These are phyloP conservation scores for Trichoderma gracile DNA, from an alignment of 2,329 filamentous ascomycete genomes.

Conservation along the genomic window DNA sequence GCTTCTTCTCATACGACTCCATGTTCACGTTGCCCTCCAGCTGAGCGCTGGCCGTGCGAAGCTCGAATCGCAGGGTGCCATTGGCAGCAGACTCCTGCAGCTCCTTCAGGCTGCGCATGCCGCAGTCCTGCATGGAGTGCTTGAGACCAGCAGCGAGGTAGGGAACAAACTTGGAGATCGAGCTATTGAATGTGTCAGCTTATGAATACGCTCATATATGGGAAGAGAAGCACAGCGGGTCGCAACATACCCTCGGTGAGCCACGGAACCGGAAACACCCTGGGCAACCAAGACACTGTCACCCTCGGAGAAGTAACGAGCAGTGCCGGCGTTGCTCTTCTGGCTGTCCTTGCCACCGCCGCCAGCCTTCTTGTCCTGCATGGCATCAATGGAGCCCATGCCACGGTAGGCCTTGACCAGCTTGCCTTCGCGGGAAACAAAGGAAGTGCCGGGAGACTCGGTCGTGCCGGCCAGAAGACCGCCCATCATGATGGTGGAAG, in stretches of 20 bases:
- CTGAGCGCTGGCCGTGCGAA: conserved; percentile 91
- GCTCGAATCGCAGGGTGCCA: conserved; percentile 85
- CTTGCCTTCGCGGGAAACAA: conserved; percentile 94
- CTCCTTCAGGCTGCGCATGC: conserved; percentile 74
- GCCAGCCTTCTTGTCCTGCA: conserved; percentile 98
- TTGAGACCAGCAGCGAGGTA: conserved; percentile 95
- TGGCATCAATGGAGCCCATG: conserved; percentile 98
- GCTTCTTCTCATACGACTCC: conserved; percentile 99
- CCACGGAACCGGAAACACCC: conserved; percentile 86
- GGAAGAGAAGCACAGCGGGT: background rate
- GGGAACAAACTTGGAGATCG: conserved; percentile 90
- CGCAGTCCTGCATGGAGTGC: conserved; percentile 96
- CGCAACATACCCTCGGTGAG: conserved; percentile 64
- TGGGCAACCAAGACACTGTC: conserved; percentile 94
- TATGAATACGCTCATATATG: conserved; percentile 26
- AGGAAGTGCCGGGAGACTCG: conserved; percentile 95
- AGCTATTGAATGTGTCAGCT: conserved; percentile 51
- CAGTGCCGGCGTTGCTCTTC: conserved; percentile 90
- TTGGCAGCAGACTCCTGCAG: conserved; percentile 73
- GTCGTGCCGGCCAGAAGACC: conserved; percentile 95
- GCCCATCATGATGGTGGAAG: conserved; percentile 98
- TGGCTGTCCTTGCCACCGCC: conserved; percentile 69
- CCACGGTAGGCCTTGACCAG: conserved; percentile 98
- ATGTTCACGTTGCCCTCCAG: conserved; percentile 97
- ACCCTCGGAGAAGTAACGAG: conserved; percentile 96